phyloP scores from a whole-genome alignment of 2,329 filamentous ascomycete species.

The Knoxdaviesia capensis region DNA sequence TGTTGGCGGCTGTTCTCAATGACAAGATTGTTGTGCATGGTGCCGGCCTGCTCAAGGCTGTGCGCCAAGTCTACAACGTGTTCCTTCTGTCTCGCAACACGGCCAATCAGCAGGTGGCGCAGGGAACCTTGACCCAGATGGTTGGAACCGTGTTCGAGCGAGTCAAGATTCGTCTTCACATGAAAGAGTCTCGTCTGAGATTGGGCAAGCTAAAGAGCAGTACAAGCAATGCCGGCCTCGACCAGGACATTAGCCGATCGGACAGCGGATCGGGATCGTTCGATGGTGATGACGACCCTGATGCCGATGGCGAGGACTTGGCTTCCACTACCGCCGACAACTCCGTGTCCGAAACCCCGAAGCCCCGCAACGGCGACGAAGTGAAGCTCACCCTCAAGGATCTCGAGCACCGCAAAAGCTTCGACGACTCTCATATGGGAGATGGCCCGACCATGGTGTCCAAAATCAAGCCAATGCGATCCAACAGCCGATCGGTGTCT shows the following conservation, averaged over 20 bases:
- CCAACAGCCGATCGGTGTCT: constrained; percentile 24
- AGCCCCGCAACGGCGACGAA: constrained; percentile 13
- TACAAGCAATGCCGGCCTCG: constrained; percentile 30
- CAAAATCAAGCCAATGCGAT: constrained; percentile 29
- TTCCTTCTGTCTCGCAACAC: constrained; percentile 89
- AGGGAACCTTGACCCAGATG: constrained; percentile 96
- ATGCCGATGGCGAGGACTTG: constrained; percentile 14
- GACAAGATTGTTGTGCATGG: constrained; percentile 98
- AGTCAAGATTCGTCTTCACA: constrained; percentile 66
- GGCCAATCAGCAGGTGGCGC: constrained; percentile 89
- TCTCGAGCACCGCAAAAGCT: constrained; percentile 46
- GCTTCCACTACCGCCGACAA: constrained; percentile 12
- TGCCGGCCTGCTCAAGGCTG: constrained; percentile 84
- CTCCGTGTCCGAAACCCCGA: constrained; percentile 7
- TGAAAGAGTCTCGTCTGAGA: constrained; percentile 62
- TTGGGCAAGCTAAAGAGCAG: constrained; percentile 29
- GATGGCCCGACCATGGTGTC: constrained; percentile 50
- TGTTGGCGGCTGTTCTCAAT: constrained; percentile 86
- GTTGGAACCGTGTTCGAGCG: constrained; percentile 94
- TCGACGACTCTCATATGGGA: constrained; percentile 45
- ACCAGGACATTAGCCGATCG: constrained; percentile 19
- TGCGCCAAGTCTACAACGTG: constrained; percentile 97
- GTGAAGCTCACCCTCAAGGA: constrained; percentile 45
- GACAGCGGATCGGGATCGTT: constrained; percentile 15
- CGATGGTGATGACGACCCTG: constrained; percentile 12